A percentile compares a stretch with the other conserved stretches of the same genome.
Conservation (phyloP, 495 filamentous ascomycete genomes). For the Immersiella caudata region DNA sequence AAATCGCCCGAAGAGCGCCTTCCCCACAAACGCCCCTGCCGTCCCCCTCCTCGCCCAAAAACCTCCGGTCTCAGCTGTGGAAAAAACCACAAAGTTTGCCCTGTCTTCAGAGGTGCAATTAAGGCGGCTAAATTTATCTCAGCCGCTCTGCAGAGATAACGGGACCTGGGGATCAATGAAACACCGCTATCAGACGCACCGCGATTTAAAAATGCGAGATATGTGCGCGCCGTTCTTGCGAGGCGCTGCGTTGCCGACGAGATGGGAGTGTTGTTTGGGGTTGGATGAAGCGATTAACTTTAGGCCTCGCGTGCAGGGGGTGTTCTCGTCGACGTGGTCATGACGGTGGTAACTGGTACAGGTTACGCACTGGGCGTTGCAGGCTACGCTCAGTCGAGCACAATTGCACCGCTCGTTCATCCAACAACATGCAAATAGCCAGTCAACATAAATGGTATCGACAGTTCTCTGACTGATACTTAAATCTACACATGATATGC, state of each 20-base stretch:
- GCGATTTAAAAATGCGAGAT: neutral
- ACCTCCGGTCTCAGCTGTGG: neutral
- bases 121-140: conserved; percentile 3
- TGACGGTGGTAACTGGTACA: no score
- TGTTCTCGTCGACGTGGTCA: no score
- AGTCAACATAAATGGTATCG: neutral
- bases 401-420: neutral
- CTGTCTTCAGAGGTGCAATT: neutral
- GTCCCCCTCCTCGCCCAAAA: neutral
- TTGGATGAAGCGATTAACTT: no score
- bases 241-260: neutral
- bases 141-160: neutral
- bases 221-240: neutral
- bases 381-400: no score
- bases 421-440: no score
- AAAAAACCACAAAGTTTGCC: neutral
- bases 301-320: no score
- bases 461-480: neutral
- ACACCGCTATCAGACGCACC: neutral
- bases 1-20: conserved; percentile 9
- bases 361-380: no score
- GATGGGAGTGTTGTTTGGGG: no score
- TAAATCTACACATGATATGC: conserved; percentile 15
- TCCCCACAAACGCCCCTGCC: neutral
- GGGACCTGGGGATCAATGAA: neutral